A percentile compares a stretch with the other conserved stretches of the same genome.
Evolutionary conservation across 2,329 filamentous ascomycete species (phyloP).

Genomic region (Bipolaris cookei): DNA sequence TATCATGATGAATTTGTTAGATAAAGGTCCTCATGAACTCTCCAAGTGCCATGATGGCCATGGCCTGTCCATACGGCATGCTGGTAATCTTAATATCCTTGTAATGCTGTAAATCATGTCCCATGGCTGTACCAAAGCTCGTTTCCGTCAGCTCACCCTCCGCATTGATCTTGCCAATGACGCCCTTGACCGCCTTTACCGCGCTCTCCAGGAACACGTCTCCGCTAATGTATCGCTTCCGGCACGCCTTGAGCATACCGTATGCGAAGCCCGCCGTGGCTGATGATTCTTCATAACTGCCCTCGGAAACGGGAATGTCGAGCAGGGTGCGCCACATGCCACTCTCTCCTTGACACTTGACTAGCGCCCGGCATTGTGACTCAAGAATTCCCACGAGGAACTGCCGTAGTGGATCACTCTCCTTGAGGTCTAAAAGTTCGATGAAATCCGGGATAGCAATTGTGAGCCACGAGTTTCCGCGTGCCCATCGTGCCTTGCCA

Average conservation of each 20-base stretch:
- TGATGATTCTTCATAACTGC: conserved; percentile 77
- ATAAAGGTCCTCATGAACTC: conserved; percentile 71
- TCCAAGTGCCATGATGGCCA: conserved; percentile 81
- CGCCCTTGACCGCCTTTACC: conserved; percentile 69
- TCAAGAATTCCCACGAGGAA: conserved; percentile 69
- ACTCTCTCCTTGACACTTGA: conserved; percentile 63
- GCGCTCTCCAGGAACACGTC: conserved; percentile 67
- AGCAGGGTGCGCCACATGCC: conserved; percentile 79
- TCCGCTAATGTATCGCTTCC: conserved; percentile 70
- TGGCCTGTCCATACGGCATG: conserved; percentile 85
- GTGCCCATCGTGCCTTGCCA: conserved; percentile 61
- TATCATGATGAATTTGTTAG: conserved; percentile 25
- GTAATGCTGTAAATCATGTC: conserved; percentile 74
- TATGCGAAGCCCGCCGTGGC: conserved; percentile 83
- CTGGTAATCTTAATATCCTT: conserved; percentile 76
- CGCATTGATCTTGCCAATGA: conserved; percentile 68
- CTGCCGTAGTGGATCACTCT: conserved; percentile 65
- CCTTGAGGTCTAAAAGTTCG: conserved; percentile 69
- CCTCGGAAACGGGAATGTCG: conserved; percentile 68
- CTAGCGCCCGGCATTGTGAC: conserved; percentile 71
- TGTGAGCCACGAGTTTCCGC: conserved; percentile 77
- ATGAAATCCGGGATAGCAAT: conserved; percentile 85
- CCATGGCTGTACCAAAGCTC: conserved; percentile 82
- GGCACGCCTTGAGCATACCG: conserved; percentile 74
- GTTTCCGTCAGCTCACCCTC: conserved; percentile 75